phyloP scores from a whole-genome alignment of 2,329 filamentous ascomycete species.

The Periconia sp. region DNA sequence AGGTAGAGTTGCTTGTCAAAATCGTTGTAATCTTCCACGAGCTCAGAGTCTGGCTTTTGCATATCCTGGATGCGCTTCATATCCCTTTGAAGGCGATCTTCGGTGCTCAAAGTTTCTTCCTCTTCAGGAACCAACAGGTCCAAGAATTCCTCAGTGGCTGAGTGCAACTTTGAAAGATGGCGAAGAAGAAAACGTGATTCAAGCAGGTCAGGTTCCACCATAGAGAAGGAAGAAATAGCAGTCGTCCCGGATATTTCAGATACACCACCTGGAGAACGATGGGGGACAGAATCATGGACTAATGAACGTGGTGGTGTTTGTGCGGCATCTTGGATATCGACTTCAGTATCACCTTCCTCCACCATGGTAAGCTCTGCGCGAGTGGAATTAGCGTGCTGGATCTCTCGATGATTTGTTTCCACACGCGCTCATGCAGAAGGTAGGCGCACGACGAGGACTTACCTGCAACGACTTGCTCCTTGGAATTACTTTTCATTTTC shows the following conservation, averaged over 20 bases:
- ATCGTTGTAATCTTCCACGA: constrained; percentile 41
- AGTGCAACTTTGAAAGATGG: constrained; percentile 42
- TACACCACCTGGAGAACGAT: constrained; percentile 38
- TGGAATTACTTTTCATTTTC: constrained; percentile 21
- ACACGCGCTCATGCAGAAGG: neutral
- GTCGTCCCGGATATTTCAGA: constrained; percentile 52
- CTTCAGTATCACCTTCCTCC: constrained; percentile 31
- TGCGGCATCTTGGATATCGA: constrained; percentile 22
- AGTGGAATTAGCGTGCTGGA: neutral
- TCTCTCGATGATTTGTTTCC: constrained; percentile 12
- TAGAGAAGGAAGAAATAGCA: constrained; percentile 49
- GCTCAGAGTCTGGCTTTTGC: constrained; percentile 40
- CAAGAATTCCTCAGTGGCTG: constrained; percentile 30
- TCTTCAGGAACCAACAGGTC: constrained; percentile 32
- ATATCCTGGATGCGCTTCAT: constrained; percentile 27
- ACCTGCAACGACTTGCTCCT: constrained; percentile 30
- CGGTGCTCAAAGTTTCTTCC: constrained; percentile 14
- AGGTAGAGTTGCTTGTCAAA: constrained; percentile 37
- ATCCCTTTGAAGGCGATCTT: constrained; percentile 24
- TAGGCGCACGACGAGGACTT: constrained; percentile 15
- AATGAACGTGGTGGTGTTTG: constrained; percentile 24
- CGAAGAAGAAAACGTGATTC: constrained; percentile 47
- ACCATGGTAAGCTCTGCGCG: constrained; percentile 36
- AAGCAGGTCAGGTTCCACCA: constrained; percentile 46
- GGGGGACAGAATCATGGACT: constrained; percentile 9